phyloP scores from a whole-genome alignment of 257 asterid species.

The Solanum rostratum region DNA sequence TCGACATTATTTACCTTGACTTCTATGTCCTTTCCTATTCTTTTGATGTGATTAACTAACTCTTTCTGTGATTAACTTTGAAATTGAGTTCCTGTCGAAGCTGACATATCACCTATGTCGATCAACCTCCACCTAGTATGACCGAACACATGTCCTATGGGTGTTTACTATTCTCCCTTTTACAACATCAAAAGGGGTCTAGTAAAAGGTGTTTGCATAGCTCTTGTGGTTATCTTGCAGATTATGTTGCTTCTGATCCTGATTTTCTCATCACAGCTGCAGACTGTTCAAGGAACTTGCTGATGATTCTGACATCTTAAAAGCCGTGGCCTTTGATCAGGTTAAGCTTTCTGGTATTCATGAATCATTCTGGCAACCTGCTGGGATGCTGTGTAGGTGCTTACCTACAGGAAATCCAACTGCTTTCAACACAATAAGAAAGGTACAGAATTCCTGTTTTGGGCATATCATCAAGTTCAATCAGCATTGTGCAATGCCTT shows the following conservation, averaged over 20 bases:
- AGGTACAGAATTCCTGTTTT: not conserved
- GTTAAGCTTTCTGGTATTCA: conserved; percentile 5
- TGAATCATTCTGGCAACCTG: conserved; percentile 11
- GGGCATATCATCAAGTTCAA: not conserved
- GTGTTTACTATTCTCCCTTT: not conserved
- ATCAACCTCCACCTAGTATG: not conserved
- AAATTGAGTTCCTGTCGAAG: not conserved
- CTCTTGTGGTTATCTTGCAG: not conserved
- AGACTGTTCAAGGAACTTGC: conserved; percentile 20
- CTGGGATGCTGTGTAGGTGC: conserved; percentile 17
- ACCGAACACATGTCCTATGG: not conserved
- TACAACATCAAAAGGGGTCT: not conserved
- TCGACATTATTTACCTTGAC: not conserved
- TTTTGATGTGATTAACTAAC: not conserved
- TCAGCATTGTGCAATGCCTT: not conserved
- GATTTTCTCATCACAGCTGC: conserved; percentile 14
- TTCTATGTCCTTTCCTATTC: not conserved
- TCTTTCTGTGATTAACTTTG: not conserved
- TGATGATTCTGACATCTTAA: conserved; percentile 8
- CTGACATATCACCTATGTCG: not conserved
- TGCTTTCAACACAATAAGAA: not conserved
- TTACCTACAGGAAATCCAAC: conserved; percentile 1
- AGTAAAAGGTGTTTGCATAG: not conserved
- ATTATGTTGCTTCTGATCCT: not conserved
- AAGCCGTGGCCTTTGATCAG: conserved; percentile 5